phyloP scores from a whole-genome alignment of 2,329 filamentous ascomycete genomes.

The Colletotrichum sp. region DNA sequence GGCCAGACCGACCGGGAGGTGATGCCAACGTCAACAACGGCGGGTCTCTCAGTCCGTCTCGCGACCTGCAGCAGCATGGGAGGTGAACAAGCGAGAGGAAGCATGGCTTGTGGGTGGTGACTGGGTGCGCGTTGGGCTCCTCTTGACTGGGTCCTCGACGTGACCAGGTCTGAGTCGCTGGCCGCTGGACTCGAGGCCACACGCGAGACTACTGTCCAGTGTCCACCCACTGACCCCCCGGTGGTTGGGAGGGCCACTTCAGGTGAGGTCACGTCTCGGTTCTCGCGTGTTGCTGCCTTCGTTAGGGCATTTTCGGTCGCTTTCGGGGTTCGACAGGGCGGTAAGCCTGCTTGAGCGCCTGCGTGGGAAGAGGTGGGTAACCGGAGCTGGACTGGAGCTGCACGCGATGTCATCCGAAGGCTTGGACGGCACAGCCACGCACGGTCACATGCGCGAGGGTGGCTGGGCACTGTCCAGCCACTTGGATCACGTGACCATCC shows the following conservation, averaged over 20 bases:
- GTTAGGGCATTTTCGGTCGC: background rate
- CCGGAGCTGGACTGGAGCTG: background rate
- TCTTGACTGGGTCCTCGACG: background rate
- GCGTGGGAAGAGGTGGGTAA: background rate
- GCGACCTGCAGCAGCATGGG: background rate
- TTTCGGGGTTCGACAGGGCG: background rate
- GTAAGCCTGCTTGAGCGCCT: background rate
- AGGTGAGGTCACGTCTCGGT: background rate
- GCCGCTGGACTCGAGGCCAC: background rate
- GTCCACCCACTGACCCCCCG: background rate
- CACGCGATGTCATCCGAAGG: background rate
- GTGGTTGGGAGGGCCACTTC: background rate
- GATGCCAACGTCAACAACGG: background rate
- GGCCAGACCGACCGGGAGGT: background rate
- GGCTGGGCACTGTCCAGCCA: background rate
- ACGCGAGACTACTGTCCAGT: background rate
- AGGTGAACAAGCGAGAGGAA: background rate
- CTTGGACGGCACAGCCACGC: background rate
- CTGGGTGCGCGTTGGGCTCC: background rate
- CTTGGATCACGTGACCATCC: background rate
- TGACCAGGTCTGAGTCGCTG: background rate
- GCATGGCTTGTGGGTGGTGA: background rate
- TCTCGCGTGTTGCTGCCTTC: background rate
- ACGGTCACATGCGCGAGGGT: background rate
- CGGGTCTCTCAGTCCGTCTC: background rate